phyloP scores from a whole-genome alignment of 148 eudicot genomes.

The Mesembryanthemum crystallinum region DNA sequence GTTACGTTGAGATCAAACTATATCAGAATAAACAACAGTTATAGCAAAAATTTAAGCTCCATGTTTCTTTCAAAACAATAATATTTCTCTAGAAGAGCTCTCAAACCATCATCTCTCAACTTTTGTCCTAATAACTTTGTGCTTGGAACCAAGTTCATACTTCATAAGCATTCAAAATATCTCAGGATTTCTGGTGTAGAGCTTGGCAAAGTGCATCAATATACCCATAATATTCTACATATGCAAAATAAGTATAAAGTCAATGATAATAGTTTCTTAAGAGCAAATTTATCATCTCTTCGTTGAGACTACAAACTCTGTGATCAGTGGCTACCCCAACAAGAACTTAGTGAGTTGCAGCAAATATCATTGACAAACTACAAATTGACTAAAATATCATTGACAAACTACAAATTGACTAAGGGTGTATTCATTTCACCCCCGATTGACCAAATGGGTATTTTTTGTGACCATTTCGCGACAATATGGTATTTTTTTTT shows the following conservation, averaged over 20 bases:
- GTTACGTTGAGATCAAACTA: too few species aligned
- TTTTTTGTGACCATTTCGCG: too few species aligned
- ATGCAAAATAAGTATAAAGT: neutral
- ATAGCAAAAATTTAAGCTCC: too few species aligned
- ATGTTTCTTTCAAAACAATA: too few species aligned
- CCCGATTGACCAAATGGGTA: too few species aligned
- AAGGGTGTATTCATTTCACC: too few species aligned
- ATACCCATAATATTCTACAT: neutral
- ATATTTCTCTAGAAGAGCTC: neutral
- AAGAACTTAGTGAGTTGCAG: neutral
- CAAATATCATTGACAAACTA: too few species aligned
- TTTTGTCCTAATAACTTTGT: neutral
- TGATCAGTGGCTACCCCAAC: neutral
- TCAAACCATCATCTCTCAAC: neutral
- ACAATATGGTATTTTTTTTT: too few species aligned
- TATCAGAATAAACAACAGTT: too few species aligned
- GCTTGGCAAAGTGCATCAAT: neutral
- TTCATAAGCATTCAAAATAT: neutral
- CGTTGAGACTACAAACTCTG: too few species aligned
- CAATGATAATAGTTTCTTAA: neutral
- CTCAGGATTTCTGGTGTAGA: neutral
- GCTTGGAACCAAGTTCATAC: neutral
- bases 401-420: too few species aligned
- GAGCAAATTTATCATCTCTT: neutral
- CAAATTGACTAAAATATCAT: neutral